phyloP scores from a whole-genome alignment of 805 yeast genomes.

The Yarrowia deformans region DNA sequence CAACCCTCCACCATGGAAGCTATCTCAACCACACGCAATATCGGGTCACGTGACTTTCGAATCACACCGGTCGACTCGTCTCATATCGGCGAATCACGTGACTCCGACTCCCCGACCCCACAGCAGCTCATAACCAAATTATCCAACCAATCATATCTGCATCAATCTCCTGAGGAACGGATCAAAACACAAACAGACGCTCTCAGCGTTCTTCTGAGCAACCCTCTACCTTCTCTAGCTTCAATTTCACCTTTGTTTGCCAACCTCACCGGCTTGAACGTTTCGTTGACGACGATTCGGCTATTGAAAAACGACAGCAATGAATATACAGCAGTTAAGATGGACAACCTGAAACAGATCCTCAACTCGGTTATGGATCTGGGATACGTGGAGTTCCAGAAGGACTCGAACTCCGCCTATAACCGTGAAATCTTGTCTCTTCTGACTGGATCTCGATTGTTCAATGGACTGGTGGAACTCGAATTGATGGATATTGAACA shows the following conservation, averaged over 20 bases:
- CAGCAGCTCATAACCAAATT: neutral
- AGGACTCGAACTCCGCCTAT: neutral
- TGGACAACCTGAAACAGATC: neutral
- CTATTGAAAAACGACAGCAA: neutral
- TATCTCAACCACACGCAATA: slow-evolving; percentile 16
- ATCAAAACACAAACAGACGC: neutral
- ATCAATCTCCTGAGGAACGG: neutral
- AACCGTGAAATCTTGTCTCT: slow-evolving; percentile 8
- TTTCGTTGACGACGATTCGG: neutral
- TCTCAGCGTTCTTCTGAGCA: neutral
- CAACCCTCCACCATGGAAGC: slow-evolving; percentile 1
- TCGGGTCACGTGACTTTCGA: neutral
- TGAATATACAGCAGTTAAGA: slow-evolving; percentile 1
- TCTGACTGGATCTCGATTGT: slow-evolving; percentile 10
- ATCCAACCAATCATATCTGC: neutral
- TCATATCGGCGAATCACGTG: neutral
- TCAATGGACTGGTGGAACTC: neutral
- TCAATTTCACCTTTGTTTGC: slow-evolving; percentile 2
- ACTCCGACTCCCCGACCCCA: neutral
- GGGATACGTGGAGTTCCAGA: neutral
- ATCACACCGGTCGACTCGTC: neutral
- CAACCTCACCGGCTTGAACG: slow-evolving; percentile 5
- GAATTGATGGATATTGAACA: slow-evolving; percentile 1
- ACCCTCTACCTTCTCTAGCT: neutral
- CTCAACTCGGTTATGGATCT: neutral